Conservation (phyloP, 192 early-diverging fungal species). For the Piromyces sp. region DNA sequence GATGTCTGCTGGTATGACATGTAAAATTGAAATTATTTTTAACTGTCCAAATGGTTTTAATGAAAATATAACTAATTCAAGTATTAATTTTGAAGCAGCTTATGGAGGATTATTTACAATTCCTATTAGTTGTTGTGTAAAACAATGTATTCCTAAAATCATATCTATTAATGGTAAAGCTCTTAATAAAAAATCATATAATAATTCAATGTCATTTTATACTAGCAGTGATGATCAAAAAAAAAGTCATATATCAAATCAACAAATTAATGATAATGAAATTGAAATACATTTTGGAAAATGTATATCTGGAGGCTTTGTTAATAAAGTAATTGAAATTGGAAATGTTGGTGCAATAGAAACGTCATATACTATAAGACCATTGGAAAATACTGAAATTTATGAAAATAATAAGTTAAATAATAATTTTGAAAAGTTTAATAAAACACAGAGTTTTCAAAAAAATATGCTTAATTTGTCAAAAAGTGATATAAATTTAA, state of each 20-base stretch:
- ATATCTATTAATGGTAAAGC: not conserved
- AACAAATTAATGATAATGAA: not conserved
- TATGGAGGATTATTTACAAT: not conserved
- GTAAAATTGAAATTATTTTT: not conserved
- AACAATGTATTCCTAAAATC: not conserved
- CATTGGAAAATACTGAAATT: not conserved
- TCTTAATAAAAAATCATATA: not conserved
- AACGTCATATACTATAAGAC: not conserved
- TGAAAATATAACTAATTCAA: not conserved
- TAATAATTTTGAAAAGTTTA: not conserved
- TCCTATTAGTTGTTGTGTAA: not conserved
- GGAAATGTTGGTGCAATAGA: not conserved
- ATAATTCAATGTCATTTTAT: not conserved
- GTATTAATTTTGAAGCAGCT: not conserved
- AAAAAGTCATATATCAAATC: not conserved
- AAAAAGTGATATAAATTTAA: not conserved
- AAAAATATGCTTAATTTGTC: not conserved
- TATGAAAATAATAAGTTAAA: not conserved
- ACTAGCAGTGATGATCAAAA: not conserved
- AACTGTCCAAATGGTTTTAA: not conserved
- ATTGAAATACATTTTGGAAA: not conserved
- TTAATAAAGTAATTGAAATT: not conserved
- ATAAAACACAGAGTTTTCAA: not conserved
- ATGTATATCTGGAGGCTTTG: not conserved
- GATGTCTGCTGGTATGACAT: not conserved